Base-by-base conservation (phyloP, 306 rosid species). In the Acacia acuminata region DNA sequence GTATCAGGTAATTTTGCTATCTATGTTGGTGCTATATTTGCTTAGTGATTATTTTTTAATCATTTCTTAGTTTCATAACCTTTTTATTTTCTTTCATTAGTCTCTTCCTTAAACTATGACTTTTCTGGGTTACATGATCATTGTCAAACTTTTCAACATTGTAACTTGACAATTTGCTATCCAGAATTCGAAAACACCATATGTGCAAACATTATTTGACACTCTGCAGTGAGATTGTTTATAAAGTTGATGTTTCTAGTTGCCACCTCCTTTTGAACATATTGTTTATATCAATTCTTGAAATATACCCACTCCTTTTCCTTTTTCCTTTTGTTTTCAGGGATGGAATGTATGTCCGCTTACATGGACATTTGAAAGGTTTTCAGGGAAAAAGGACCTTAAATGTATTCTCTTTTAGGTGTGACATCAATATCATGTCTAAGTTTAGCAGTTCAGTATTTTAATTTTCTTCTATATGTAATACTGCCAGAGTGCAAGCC, bases 271-370 rank as follows among this genome's bases (percentile, higher is more conserved):
- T 22, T 58, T 22, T 58, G 65, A 61, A 5, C 44, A 20, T 30
- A 3, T 80, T 8, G 63, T 56, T 8, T 75, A 8, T 24, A 38
- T 66, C 15, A 24, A 83, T 36, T 53, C 72, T 25, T 58, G 43
- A 6, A 47, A 17, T 64, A 76, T 58, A 34, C 66, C 68, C 20
- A 72, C 51, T 42, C 55, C 44, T 60, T 79, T 67, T 70, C 8
- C 71, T 53, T 79, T 34, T 72, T 64, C 64, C 68, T 42, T 30
- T 44, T 14, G 10, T 1, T 27, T 4, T 47, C 22, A 92, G 99
- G 92, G 91, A 93, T 36, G 99, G 96, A 83, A 90, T 88, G 88
- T 94, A 96, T 55, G 93, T 91, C 65, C 90, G 96, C 48, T 82
- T 93, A 53, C 94, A 93, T 84, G 98, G 97, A 83, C 96, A 87